Base-by-base conservation (phyloP, 768 basidiomycete species). In the Mrakia frigida region DNA sequence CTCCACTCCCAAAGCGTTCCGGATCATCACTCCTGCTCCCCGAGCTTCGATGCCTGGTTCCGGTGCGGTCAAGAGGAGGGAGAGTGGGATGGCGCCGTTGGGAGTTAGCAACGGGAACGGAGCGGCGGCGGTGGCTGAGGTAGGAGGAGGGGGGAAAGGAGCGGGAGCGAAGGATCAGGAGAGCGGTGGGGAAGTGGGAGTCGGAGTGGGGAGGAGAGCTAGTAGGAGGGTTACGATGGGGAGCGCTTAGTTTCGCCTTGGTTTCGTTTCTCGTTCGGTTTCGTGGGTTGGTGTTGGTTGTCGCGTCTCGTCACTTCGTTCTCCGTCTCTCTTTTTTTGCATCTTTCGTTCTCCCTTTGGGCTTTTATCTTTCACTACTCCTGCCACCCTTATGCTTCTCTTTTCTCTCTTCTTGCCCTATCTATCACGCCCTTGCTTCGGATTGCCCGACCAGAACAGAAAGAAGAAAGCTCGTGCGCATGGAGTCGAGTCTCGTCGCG, bases 1-100 rank as follows among this genome's bases (percentile, higher is more conserved):
- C 35, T 16, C 65, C 13, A 68, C 65, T 14, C 65, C 65, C 65
- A 68, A 68, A 68, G 65, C 65, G 21, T 68, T 68, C 65, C 65
- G 65, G 37, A 41, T 68, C 35, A 68, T 68, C 65, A 68, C 65
- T 2, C 65, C 65, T 33, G 65, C 65, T 1, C 65, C 65, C 3
- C 11, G 65, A 39, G 65, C 65, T 2, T 68, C 65, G 21, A 11
- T 68, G 9, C 28, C n/a, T 33, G 61, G 61, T 6, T 4, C 14
- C 23, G 65, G 65, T 18, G 65, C 21, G 6, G 39, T 23, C 23
- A 68, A 41, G 65, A 43, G 65, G 65, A 35, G 65, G 25, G 65
- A 68, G 65, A 68, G 65, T 23, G 65, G 65, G 37, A 68, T 68
- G 65, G 65, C 43, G 21, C 65, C 65, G 1, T 21, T 68, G 14